Conservation (phyloP, 768 basidiomycete genomes). For the Termitomyces sp. region DNA sequence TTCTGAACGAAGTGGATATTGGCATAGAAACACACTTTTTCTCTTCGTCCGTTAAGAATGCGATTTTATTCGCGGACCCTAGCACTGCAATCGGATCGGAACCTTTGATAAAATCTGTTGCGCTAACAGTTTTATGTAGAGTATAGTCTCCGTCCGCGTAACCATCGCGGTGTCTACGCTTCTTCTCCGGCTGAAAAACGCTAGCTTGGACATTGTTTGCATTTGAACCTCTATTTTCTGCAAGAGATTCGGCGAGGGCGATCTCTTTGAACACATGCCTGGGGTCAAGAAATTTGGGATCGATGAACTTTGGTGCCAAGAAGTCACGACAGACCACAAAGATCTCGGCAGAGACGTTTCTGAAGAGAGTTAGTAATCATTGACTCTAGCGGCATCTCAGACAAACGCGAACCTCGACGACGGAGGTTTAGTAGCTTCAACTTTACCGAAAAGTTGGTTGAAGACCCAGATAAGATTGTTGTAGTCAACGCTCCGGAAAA, state of each 20-base stretch:
- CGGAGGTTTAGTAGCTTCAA: conserved; percentile 98
- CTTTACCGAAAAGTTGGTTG: conserved; percentile 90
- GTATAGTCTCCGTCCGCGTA: conserved; percentile 95
- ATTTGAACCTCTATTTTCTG: conserved; percentile 46
- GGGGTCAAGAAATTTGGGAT: conserved; percentile 96
- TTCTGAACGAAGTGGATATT: background rate
- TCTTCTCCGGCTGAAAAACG: conserved; percentile 97
- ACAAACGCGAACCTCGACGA: conserved; percentile 69
- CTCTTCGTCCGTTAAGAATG: conserved; percentile 80
- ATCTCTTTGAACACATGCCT: conserved; percentile 97
- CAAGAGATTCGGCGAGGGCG: conserved; percentile 35
- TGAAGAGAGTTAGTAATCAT: conserved; percentile 23
- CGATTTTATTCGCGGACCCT: conserved; percentile 72
- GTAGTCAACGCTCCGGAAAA: conserved; percentile 97
- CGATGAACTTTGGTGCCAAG: conserved; percentile 90
- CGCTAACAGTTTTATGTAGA: conserved; percentile 70
- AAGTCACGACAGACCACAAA: conserved; percentile 98
- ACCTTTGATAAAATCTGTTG: conserved; percentile 63
- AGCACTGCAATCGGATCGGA: conserved; percentile 75
- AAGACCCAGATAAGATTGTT: conserved; percentile 99
- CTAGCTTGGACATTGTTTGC: conserved; percentile 75
- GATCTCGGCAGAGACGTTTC: conserved; percentile 99
- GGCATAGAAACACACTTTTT: conserved; percentile 48
- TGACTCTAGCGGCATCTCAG: background rate
- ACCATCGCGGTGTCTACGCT: conserved; percentile 86